Conservation (phyloP, 176 grass and related monocot species). For the Elymus sibiricus region DNA sequence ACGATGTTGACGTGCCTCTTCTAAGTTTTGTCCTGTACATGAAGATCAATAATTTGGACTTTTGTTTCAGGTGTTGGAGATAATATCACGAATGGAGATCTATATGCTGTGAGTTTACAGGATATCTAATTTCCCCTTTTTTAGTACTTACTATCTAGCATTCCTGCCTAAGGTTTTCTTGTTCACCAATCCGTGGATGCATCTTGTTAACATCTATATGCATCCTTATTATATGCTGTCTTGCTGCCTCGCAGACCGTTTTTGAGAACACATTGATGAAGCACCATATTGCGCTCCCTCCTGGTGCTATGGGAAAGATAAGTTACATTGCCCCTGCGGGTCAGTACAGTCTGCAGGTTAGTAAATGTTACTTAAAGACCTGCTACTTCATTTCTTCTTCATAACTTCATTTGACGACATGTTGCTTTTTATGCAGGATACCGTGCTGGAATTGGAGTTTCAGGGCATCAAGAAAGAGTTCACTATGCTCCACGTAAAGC, state of each 20-base stretch:
- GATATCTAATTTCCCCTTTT: background rate
- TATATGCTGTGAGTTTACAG: constrained; percentile 69
- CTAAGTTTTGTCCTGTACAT: background rate
- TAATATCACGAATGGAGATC: constrained; percentile 65
- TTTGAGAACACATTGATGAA: constrained; percentile 75
- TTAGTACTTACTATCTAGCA: background rate
- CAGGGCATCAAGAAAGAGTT: constrained; percentile 81
- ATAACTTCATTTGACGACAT: background rate
- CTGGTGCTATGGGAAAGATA: constrained; percentile 83
- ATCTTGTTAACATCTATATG: constrained; percentile 11
- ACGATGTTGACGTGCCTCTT: background rate
- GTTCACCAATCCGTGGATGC: background rate
- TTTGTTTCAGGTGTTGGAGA: constrained; percentile 68
- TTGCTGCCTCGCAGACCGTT: constrained; percentile 43
- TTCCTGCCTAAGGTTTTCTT: background rate
- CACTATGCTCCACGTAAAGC: constrained; percentile 76
- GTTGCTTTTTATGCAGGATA: constrained; percentile 46
- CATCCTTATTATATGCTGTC: background rate
- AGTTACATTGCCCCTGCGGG: constrained; percentile 62
- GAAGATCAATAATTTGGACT: constrained; percentile 11
- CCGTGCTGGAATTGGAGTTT: constrained; percentile 76
- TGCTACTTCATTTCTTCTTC: background rate
- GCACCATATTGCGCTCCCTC: constrained; percentile 64
- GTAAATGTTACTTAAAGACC: constrained; percentile 9
- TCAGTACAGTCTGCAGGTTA: constrained; percentile 70